These are phyloP conservation scores for Pythium utonaiense DNA, from an alignment of 352 stramenopile species.

Conservation along the genomic window DNA sequence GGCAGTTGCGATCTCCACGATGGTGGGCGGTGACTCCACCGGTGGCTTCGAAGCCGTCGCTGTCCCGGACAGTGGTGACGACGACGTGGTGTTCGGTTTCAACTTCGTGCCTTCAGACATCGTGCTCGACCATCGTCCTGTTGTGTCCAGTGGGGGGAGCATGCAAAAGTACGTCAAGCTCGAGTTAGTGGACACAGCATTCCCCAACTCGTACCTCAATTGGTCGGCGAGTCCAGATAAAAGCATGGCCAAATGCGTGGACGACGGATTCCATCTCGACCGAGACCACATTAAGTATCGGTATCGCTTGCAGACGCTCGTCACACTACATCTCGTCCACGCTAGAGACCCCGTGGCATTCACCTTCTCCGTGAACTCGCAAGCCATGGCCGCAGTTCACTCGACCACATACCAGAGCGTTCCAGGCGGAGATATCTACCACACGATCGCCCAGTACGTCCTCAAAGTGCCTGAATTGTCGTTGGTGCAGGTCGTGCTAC, in stretches of 20 bases:
- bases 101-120: constrained; percentile 2
- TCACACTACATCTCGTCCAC: not conserved
- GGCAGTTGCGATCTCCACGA: not conserved
- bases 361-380: not conserved
- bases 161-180: not conserved
- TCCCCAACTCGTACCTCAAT: constrained; percentile 11
- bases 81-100: constrained; percentile 10
- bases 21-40: not conserved
- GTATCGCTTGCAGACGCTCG: not conserved
- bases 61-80: not conserved
- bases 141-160: not conserved
- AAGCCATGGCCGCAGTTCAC: not conserved
- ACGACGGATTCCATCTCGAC: not conserved
- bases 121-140: not conserved
- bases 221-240: not conserved
- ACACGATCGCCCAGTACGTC: constrained; percentile 10
- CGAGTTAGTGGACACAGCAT: not conserved
- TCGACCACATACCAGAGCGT: constrained; percentile 4
- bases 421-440: not conserved
- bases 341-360: not conserved
- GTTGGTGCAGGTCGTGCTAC: constrained; percentile 7
- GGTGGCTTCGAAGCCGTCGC: not conserved
- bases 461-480: not conserved
- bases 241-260: not conserved
- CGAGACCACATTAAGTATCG: not conserved